A percentile compares a stretch with the other conserved stretches of the same genome.
These are phyloP conservation scores for Cystobasidium sp. DNA, from an alignment of 1,284 basidiomycete genomes.

Conservation along the genomic window DNA sequence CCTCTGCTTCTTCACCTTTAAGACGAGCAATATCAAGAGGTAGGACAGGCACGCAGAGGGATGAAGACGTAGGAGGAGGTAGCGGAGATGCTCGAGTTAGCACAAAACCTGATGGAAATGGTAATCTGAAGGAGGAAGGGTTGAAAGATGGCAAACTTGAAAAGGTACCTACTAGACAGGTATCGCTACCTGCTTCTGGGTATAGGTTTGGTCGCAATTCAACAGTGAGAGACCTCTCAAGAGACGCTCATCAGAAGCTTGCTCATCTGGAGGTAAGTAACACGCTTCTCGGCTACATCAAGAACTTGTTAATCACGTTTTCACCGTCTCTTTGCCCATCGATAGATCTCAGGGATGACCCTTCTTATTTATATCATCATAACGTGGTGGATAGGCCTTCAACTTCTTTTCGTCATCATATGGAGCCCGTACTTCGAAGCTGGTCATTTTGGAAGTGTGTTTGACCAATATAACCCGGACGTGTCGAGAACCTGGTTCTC, in stretches of 20 bases:
- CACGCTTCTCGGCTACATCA: too few species aligned
- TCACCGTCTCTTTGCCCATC: not conserved
- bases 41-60: too few species aligned
- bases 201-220: constrained; percentile 26
- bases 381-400: constrained; percentile 67
- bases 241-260: constrained; percentile 23
- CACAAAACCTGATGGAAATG: not conserved
- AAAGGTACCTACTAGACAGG: not conserved
- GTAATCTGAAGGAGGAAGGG: not conserved
- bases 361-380: constrained; percentile 27
- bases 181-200: constrained; percentile 6
- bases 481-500: constrained; percentile 65
- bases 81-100: not conserved
- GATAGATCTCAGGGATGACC: constrained; percentile 40
- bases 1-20: too few species aligned
- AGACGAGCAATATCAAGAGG: too few species aligned
- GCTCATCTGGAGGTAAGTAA: constrained; percentile 33
- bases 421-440: constrained; percentile 76
- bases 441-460: constrained; percentile 58
- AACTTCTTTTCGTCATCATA: constrained; percentile 70
- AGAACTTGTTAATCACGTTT: not conserved
- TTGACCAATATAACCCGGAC: constrained; percentile 25
- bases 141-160: not conserved
- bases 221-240: constrained; percentile 1
- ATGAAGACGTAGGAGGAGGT: too few species aligned